Base-by-base conservation (phyloP, 2,329 filamentous ascomycete genomes). In the Alternaria brassicae region DNA sequence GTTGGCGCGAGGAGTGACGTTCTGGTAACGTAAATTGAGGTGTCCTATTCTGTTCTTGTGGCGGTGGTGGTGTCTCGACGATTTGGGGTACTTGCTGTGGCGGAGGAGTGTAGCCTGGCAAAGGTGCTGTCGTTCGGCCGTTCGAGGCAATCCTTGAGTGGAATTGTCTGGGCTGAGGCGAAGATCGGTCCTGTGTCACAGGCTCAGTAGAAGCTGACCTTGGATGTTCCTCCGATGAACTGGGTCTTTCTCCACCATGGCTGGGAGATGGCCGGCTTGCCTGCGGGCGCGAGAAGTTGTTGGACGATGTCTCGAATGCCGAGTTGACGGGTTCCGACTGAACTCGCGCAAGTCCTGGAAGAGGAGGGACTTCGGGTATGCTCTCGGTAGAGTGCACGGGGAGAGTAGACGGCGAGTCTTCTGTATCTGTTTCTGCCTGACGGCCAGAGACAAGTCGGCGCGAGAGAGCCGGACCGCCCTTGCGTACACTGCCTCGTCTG, bases 401-500 rank as follows among this genome's bases (percentile, higher is more conserved):
- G n/a, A 84, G 81, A n/a, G 82, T 81, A 25, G 80, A 74, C 36
- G 81, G 80, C 36, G 80, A 77, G 53, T 83, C 82, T 17, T 84
- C 82, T n/a, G 82, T 82, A 61, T 89, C 87, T 13, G 83, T 83
- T 17, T 90, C 89, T n/a, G 83, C 81, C 23, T 86, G 84, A 58
- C 86, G 86, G 41, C 52, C 47, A 28, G 86, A 85, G 4, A 83
- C 83, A 42, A 88, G 62, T 37, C 94, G 86, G 77, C 91, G 92
- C 1, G 91, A 90, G 66, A 92, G 90, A 0, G 90, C 88, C 3
- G 88, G 82, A 53, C 91, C 86, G 60, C 95, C 91, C 23, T 91
- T 91, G 50, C 91, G 89, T 62, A 97, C 78, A 80, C 93, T 97
- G 32, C 93, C 93, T 58, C 91, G 92, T 70, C 93, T 85, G 77